Base-by-base conservation (phyloP, 257 asterid genomes). In the Paulownia fortunei region DNA sequence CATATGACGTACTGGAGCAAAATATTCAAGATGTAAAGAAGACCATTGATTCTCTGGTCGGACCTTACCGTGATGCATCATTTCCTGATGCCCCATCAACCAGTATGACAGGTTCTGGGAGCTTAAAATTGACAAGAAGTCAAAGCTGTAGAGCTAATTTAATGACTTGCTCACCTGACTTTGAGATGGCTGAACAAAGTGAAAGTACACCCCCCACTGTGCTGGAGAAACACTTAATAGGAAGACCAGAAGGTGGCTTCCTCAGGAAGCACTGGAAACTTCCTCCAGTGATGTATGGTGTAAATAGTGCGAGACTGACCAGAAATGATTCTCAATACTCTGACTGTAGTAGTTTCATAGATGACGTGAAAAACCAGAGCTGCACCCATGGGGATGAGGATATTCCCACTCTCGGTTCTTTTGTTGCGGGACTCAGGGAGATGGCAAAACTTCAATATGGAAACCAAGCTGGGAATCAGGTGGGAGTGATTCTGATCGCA, bases 341-440 rank as follows among this genome's bases (percentile, higher is more conserved):
- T 6, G 86, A 80, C 19, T 89, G 86, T 34, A 88, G 92, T 74
- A 77, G 88, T 76, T 88, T 80, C 26, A 32, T 87, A 21, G 96
- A 93, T 72, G 98, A 88, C 15, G 61, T 55, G 49, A 88, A 77
- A 77, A 61, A 73, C 73, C 88, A 86, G 73, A 84, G 74, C 62
- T 77, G 67, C 64, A 62, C 52, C 32, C 76, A 84, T n/a, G 94
- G 89, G 81, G 97, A 93, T 72, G 98, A 88, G 82, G 95, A 89
- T 76, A 90, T 96, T 79, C 97, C 97, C 16, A 93, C 97, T 80
- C 93, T 96, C 54, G 95, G 94, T 73, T 88, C 97, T 64, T 96
- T 93, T 79, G 97, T 96, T 44, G 97, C 98, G 15, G 99, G 97
- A 60, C 90, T 96, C 66, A 89, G 82, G 87, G 98, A 93, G 82